These are phyloP conservation scores for Fraxinus angustifolia DNA, from an alignment of 305 asterid genomes.

Conservation along the genomic window DNA sequence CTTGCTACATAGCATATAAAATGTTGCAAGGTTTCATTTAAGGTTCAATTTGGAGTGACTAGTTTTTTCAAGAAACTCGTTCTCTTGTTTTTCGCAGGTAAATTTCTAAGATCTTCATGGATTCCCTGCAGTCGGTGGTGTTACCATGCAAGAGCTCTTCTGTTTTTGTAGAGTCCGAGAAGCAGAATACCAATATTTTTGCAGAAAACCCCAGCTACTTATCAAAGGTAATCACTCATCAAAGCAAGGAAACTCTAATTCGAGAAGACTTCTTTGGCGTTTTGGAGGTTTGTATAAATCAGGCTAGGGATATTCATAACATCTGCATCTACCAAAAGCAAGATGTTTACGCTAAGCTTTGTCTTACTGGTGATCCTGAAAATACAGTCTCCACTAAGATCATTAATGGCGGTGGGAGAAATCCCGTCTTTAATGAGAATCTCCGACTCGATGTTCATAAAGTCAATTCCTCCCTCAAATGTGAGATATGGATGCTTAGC, in stretches of 20 bases:
- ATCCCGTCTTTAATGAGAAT: constrained; percentile 47
- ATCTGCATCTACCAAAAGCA: constrained; percentile 57
- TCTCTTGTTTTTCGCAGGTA: neutral
- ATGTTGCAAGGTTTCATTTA: neutral
- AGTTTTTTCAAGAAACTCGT: neutral
- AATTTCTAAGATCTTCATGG: constrained; percentile 23
- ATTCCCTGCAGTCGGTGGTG: constrained; percentile 42
- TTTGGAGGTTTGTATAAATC: constrained; percentile 44
- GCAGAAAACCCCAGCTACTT: constrained; percentile 23
- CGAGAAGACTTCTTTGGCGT: constrained; percentile 31
- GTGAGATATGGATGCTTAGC: constrained; percentile 61
- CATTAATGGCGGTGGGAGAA: constrained; percentile 48
- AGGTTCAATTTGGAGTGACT: neutral
- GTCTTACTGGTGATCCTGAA: constrained; percentile 48
- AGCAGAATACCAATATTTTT: constrained; percentile 31
- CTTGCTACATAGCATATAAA: neutral
- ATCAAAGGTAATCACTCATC: constrained; percentile 24
- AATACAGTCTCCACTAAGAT: constrained; percentile 39
- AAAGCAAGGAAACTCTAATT: constrained; percentile 20
- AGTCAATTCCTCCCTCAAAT: constrained; percentile 38
- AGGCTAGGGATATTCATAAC: constrained; percentile 52
- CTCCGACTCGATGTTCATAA: constrained; percentile 35
- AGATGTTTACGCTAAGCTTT: constrained; percentile 55
- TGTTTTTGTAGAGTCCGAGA: constrained; percentile 34
- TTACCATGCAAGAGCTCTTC: constrained; percentile 40